Conservation (phyloP, 2,329 filamentous ascomycete species). For the Tolypocladium amazonense region DNA sequence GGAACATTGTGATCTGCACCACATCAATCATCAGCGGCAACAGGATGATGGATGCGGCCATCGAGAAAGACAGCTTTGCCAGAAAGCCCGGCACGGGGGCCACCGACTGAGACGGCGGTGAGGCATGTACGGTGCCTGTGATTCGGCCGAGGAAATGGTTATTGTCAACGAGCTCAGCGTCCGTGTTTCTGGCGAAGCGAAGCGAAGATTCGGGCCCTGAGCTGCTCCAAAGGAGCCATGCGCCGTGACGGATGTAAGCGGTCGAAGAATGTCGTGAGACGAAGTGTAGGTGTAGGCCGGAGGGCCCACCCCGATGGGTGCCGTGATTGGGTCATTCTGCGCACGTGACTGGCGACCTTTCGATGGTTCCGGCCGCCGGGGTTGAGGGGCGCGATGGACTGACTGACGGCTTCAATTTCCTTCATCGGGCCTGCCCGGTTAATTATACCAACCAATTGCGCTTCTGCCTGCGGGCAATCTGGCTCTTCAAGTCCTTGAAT, state of each 20-base stretch:
- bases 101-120: background rate
- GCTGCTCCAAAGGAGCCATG: background rate
- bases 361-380: conserved; percentile 6
- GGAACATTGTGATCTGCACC: conserved; percentile 83
- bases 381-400: conserved; percentile 12
- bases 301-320: background rate
- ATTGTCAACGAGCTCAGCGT: background rate
- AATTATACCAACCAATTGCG: conserved; percentile 8
- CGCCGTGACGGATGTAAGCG: background rate
- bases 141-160: background rate
- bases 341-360: conserved; percentile 12
- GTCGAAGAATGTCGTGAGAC: background rate
- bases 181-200: background rate
- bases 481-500: background rate
- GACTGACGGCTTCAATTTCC: conserved; percentile 12
- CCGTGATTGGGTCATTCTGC: conserved; percentile 4
- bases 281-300: background rate
- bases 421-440: conserved; percentile 11
- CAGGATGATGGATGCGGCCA: conserved; percentile 74
- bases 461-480: conserved; percentile 1
- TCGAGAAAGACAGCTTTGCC: conserved; percentile 55
- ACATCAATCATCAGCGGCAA: conserved; percentile 87
- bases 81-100: conserved; percentile 19
- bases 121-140: background rate
- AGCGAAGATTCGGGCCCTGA: no score